Conservation (phyloP, 1,139 yeast species). For the Ashbya aceris region DNA sequence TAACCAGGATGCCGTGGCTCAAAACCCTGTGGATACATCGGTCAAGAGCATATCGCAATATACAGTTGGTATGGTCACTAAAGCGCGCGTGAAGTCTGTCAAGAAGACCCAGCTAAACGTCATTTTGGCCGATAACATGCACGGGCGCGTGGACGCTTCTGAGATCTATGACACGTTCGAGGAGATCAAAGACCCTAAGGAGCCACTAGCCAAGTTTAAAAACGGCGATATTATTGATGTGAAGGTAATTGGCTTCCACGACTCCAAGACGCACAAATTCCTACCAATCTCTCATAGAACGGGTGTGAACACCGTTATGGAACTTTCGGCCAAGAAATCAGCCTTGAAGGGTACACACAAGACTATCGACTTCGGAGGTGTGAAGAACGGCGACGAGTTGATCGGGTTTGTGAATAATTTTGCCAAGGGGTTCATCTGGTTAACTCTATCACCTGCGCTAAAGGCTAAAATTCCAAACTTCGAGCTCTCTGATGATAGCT, state of each 20-base stretch:
- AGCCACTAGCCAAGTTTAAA: slow-evolving; percentile 54
- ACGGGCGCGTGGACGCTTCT: slow-evolving; percentile 73
- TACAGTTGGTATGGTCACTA: slow-evolving; percentile 50
- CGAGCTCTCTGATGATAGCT: slow-evolving; percentile 53
- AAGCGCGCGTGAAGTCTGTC: slow-evolving; percentile 52
- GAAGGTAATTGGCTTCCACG: slow-evolving; percentile 70
- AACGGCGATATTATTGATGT: slow-evolving; percentile 53
- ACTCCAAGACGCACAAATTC: slow-evolving; percentile 59
- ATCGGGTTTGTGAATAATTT: slow-evolving; percentile 61
- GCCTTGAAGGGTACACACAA: slow-evolving; percentile 38
- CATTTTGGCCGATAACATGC: slow-evolving; percentile 65
- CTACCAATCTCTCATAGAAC: slow-evolving; percentile 58
- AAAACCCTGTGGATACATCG: slow-evolving; percentile 54
- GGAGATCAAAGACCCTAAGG: slow-evolving; percentile 48
- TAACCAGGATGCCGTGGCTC: slow-evolving; percentile 12
- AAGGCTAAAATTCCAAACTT: slow-evolving; percentile 61
- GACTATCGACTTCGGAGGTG: slow-evolving; percentile 37
- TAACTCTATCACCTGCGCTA: slow-evolving; percentile 57
- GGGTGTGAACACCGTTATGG: slow-evolving; percentile 51
- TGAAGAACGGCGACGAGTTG: slow-evolving; percentile 47
- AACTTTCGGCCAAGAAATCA: slow-evolving; percentile 48
- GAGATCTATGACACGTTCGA: slow-evolving; percentile 50
- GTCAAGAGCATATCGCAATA: slow-evolving; percentile 44
- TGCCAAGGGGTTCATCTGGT: slow-evolving; percentile 54
- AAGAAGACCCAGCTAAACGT: slow-evolving; percentile 72